Percentiles rank a stretch among this genome's conserved stretches.
Evolutionary conservation across 179 eudicot species (phyloP).

Genomic region (Sideroxylon spinosum): DNA sequence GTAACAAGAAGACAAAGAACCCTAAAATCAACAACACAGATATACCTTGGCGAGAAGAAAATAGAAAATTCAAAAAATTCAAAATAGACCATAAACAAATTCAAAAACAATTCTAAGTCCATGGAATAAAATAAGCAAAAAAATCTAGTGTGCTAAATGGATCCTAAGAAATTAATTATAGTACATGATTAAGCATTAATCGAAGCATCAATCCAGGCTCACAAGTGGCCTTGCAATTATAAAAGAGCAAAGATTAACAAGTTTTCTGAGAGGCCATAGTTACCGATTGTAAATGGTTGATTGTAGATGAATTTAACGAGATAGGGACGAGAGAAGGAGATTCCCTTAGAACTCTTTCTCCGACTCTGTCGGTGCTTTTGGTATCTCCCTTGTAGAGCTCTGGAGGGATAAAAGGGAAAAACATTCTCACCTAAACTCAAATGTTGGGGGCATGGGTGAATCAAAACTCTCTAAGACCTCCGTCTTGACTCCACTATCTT

Average conservation of each 20-base stretch:
- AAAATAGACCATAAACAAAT: neutral
- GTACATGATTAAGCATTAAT: neutral
- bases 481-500: slow-evolving; percentile 29
- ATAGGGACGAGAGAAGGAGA: too few species aligned
- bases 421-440: slow-evolving; percentile 45
- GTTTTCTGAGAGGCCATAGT: neutral
- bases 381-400: too few species aligned
- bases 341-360: too few species aligned
- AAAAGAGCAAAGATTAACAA: neutral
- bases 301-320: neutral
- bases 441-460: slow-evolving; percentile 49
- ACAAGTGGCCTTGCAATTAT: too few species aligned
- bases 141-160: too few species aligned
- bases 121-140: too few species aligned
- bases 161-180: neutral
- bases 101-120: neutral
- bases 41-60: neutral
- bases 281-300: neutral
- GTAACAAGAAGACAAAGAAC: neutral
- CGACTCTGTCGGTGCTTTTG: too few species aligned
- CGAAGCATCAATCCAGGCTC: neutral
- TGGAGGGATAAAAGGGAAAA: too few species aligned
- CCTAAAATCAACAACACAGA: neutral
- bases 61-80: neutral
- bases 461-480: slow-evolving; percentile 60